Evolutionary conservation across 2,329 filamentous ascomycete genomes (phyloP), one percentile per base, ranked within the genome.

Genomic region (Arthrobotrys sinensis): DNA sequence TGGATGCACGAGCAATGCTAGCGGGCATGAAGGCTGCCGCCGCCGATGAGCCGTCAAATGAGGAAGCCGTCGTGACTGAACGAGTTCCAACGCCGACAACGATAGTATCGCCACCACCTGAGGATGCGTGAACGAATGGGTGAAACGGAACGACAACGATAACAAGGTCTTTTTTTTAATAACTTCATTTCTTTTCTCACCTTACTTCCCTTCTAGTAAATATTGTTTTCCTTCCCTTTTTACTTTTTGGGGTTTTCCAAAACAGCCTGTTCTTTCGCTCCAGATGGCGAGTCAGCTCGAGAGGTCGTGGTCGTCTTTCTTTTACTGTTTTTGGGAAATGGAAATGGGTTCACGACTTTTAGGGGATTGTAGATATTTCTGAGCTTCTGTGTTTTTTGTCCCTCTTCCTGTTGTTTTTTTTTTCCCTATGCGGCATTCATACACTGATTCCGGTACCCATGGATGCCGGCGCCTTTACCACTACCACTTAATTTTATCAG

Each of bases 151-250:
- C 52, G 52, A 57, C 52, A 57, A n/a, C 19, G 55, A 60, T 60
- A 43, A 24, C 55, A 60, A 19, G 5, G 12, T 55, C 36, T 10
- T 55, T 75, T 72, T 76, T 78, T 36, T 81, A 75, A 69, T 75
- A 64, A 76, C 79, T 63, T 71, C 75, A 66, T 72, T 77, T 80
- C 12, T 62, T 68, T 79, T 80, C 78, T 80, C 60, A 70, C 66
- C 69, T 76, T 67, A 48, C 73, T 81, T 80, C 79, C 73, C 67
- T 76, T 70, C 75, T 66, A 36, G 75, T 79, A 81, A 70, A 76
- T 80, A 80, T 77, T 80, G 80, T 77, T 66, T 60, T 65, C 65
- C 38, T 57, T 71, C 16, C 50, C 46, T 78, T 67, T 50, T 34
- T 38, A 10, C 34, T 69, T 50, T 69, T 50, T 52, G 48, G 50